Evolutionary conservation across 148 eudicot species (phyloP).

Genomic region (Chenopodium formosanum): DNA sequence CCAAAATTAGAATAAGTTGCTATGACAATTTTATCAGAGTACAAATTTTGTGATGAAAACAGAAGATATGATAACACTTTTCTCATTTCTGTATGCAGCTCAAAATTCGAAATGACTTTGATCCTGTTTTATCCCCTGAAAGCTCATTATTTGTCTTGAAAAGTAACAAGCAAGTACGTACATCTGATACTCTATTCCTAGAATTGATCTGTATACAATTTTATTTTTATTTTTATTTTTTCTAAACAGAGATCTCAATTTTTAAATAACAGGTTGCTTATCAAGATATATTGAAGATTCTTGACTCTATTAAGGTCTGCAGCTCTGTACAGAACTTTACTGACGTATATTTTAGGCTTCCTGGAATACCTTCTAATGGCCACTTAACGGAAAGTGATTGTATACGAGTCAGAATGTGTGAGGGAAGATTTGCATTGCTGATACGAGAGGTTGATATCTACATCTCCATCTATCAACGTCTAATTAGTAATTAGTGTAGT

Average conservation of each 20-base stretch:
- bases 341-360: slow-evolving; percentile 80
- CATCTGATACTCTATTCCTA: slow-evolving; percentile 12
- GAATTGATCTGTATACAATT: neutral
- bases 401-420: slow-evolving; percentile 93
- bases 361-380: slow-evolving; percentile 85
- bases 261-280: slow-evolving; percentile 57
- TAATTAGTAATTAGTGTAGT: neutral
- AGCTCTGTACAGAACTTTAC: slow-evolving; percentile 93
- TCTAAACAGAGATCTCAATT: slow-evolving; percentile 11
- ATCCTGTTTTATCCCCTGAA: slow-evolving; percentile 98
- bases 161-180: slow-evolving; percentile 86
- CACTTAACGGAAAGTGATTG: slow-evolving; percentile 89
- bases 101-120: slow-evolving; percentile 96
- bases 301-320: slow-evolving; percentile 76
- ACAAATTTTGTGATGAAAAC: neutral
- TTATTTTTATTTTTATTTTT: neutral
- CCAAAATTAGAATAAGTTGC: neutral
- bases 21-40: neutral
- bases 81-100: slow-evolving; percentile 49
- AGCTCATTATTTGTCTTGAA: slow-evolving; percentile 96
- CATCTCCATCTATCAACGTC: neutral
- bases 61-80: neutral
- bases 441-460: slow-evolving; percentile 77
- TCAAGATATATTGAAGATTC: slow-evolving; percentile 81
- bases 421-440: slow-evolving; percentile 93